A percentile compares a stretch with the other conserved stretches of the same genome.
These are phyloP conservation scores for Dictyostelium capitatum DNA, from an alignment of 78 protist genomes.

Conservation along the genomic window DNA sequence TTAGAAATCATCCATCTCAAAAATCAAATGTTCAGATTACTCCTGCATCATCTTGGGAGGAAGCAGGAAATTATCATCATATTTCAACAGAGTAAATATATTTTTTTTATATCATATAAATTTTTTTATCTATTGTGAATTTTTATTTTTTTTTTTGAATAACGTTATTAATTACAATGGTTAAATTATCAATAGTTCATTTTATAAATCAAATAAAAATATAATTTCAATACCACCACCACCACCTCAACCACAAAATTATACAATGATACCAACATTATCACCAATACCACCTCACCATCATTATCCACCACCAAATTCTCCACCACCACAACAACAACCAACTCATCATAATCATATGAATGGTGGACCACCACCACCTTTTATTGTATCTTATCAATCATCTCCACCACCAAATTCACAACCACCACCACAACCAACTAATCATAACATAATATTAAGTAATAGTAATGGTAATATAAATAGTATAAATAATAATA, in stretches of 20 bases:
- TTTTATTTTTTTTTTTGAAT: neutral
- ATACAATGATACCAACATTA: slow-evolving; percentile 1
- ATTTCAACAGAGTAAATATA: slow-evolving; percentile 26
- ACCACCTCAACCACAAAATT: neutral
- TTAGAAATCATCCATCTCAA: neutral
- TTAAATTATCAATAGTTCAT: neutral
- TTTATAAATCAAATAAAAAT: slow-evolving; percentile 12
- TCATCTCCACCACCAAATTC: neutral
- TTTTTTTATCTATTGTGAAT: neutral
- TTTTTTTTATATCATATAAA: neutral
- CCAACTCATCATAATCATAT: neutral
- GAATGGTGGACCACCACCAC: slow-evolving; percentile 1
- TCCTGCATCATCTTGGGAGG: slow-evolving; percentile 74
- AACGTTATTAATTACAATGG: neutral
- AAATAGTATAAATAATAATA: slow-evolving; percentile 13
- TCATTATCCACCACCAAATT: slow-evolving; percentile 7
- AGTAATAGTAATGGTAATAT: neutral
- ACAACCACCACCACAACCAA: neutral
- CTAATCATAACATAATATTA: neutral
- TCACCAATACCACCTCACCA: neutral
- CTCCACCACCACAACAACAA: neutral
- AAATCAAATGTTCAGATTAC: neutral
- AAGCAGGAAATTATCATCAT: slow-evolving; percentile 66
- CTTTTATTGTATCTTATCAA: slow-evolving; percentile 6
- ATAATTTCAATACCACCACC: slow-evolving; percentile 25